These are phyloP conservation scores for Fonsecaea monophora DNA, from an alignment of 2,329 filamentous ascomycete genomes.

Conservation along the genomic window DNA sequence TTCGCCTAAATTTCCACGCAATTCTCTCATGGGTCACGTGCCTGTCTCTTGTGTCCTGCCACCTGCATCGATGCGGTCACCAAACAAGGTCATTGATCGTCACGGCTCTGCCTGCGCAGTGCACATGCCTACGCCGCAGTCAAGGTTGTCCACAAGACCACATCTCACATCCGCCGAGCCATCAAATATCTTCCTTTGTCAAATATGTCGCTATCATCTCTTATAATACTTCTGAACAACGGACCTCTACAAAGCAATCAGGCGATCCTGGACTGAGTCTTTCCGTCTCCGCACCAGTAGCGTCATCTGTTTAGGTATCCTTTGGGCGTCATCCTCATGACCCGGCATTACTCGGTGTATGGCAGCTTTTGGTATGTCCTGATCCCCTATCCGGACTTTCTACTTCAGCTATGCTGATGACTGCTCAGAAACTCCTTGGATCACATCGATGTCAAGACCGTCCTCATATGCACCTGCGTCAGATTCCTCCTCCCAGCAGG, in stretches of 20 bases:
- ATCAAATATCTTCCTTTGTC: not conserved
- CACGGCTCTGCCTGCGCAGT: constrained; percentile 17
- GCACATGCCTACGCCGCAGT: constrained; percentile 19
- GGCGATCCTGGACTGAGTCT: constrained; percentile 14
- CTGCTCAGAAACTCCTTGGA: constrained; percentile 59
- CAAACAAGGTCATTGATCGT: constrained; percentile 4
- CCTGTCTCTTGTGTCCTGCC: not conserved
- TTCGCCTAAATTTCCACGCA: constrained; percentile 17
- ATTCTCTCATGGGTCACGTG: not conserved
- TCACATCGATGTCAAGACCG: constrained; percentile 60
- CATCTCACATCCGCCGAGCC: not conserved
- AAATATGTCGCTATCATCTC: constrained; percentile 5
- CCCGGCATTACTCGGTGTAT: constrained; percentile 50
- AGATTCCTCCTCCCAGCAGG: constrained; percentile 45
- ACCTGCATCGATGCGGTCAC: constrained; percentile 9
- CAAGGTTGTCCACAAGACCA: constrained; percentile 4
- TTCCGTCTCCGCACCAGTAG: constrained; percentile 19
- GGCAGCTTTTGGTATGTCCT: constrained; percentile 53
- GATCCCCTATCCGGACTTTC: constrained; percentile 21
- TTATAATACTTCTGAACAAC: not conserved
- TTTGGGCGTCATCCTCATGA: constrained; percentile 23
- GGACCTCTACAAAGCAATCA: not conserved
- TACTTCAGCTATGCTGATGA: constrained; percentile 5
- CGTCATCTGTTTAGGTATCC: constrained; percentile 11
- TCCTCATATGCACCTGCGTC: constrained; percentile 47